These are phyloP conservation scores for Carex arenaria DNA, from an alignment of 202 grass and related monocot species.

Conservation along the genomic window DNA sequence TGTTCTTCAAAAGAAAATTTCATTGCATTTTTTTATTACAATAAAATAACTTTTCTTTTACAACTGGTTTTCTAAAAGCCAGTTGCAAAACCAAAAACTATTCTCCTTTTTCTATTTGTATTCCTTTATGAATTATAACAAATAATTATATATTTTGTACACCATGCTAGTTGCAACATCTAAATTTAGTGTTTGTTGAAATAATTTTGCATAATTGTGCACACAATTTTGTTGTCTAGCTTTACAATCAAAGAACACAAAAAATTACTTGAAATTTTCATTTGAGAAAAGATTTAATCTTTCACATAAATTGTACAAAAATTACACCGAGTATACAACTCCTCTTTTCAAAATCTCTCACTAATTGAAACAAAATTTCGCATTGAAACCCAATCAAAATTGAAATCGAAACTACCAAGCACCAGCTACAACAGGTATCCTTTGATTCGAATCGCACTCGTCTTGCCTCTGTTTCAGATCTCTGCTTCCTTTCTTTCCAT, in stretches of 20 bases:
- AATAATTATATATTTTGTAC: not conserved
- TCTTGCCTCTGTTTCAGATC: conserved; percentile 26
- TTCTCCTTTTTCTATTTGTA: too few relatives aligned
- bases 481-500: conserved; percentile 13
- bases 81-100: not conserved
- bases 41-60: not conserved
- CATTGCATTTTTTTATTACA: not conserved
- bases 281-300: conserved; percentile 4
- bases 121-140: not conserved
- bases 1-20: not conserved
- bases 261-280: not conserved
- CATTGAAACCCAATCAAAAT: not conserved
- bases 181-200: not conserved
- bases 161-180: not conserved
- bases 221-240: too few relatives aligned
- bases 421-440: not conserved
- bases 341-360: not conserved
- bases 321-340: conserved; percentile 1
- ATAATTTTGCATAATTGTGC: not conserved
- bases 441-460: conserved; percentile 22
- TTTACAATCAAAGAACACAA: not conserved
- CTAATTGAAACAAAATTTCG: not conserved
- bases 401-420: not conserved
- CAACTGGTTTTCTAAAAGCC: not conserved
- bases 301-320: conserved; percentile 20